These are phyloP conservation scores for Peronospora destructor DNA, from an alignment of 352 stramenopile genomes.

Conservation along the genomic window DNA sequence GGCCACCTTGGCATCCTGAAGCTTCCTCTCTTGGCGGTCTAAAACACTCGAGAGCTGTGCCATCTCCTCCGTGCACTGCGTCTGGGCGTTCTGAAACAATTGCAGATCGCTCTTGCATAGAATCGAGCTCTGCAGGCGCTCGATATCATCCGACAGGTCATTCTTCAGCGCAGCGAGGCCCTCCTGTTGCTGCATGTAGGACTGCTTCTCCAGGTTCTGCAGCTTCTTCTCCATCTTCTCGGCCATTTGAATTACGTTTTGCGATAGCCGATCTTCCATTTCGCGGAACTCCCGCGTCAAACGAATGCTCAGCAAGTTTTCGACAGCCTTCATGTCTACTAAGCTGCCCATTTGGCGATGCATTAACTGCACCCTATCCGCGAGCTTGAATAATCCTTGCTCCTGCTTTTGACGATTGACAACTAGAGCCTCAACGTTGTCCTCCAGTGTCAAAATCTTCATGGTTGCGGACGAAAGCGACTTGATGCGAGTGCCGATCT, in stretches of 20 bases:
- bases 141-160: slow-evolving; percentile 52
- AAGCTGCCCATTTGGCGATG: slow-evolving; percentile 46
- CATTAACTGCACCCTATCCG: slow-evolving; percentile 44
- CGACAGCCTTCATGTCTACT: slow-evolving; percentile 58
- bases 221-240: slow-evolving; percentile 71
- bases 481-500: slow-evolving; percentile 55
- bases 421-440: slow-evolving; percentile 48
- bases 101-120: slow-evolving; percentile 46
- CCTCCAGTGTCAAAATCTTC: slow-evolving; percentile 53
- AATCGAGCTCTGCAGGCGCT: slow-evolving; percentile 38
- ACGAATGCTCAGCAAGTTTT: slow-evolving; percentile 56
- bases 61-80: slow-evolving; percentile 58
- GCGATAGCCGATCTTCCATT: slow-evolving; percentile 53
- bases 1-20: slow-evolving; percentile 45
- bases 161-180: slow-evolving; percentile 43
- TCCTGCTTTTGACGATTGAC: slow-evolving; percentile 44
- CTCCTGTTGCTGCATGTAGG: slow-evolving; percentile 44
- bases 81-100: slow-evolving; percentile 43
- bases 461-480: slow-evolving; percentile 40
- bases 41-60: slow-evolving; percentile 44
- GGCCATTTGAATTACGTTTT: slow-evolving; percentile 49
- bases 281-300: slow-evolving; percentile 64
- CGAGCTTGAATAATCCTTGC: slow-evolving; percentile 48
- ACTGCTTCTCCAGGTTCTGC: slow-evolving; percentile 46
- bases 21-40: slow-evolving; percentile 59